phyloP scores from a whole-genome alignment of 1,139 yeast genomes.

The Blastobotrys raffinosifermentans region DNA sequence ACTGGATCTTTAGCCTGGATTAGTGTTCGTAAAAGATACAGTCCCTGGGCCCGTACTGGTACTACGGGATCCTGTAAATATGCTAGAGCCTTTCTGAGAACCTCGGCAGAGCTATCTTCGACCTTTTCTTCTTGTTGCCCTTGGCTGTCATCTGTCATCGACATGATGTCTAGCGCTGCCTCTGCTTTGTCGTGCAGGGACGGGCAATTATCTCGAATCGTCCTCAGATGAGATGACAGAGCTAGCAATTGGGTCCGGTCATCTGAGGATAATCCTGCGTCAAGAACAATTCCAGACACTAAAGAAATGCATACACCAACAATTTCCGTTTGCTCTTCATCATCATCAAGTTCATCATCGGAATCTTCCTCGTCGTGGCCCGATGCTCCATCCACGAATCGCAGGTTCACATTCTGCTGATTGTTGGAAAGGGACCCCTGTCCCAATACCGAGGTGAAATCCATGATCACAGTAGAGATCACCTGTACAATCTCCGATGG shows the following conservation, averaged over 20 bases:
- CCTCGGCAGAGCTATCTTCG: slow-evolving; percentile 13
- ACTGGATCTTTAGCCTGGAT: slow-evolving; percentile 46
- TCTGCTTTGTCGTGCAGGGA: background rate
- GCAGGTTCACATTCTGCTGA: slow-evolving; percentile 10
- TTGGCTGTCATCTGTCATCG: background rate
- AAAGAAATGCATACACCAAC: slow-evolving; percentile 28
- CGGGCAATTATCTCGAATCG: too few species aligned
- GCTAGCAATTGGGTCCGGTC: background rate
- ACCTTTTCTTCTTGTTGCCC: slow-evolving; percentile 4
- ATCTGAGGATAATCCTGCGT: background rate
- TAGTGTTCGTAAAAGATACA: slow-evolving; percentile 57
- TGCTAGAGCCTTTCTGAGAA: slow-evolving; percentile 49
- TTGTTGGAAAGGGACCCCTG: slow-evolving; percentile 10
- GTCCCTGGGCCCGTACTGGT: slow-evolving; percentile 84
- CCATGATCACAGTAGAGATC: slow-evolving; percentile 44
- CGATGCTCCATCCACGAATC: slow-evolving; percentile 11
- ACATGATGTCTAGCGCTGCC: background rate
- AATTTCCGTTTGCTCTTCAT: slow-evolving; percentile 24
- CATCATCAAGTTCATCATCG: slow-evolving; percentile 23
- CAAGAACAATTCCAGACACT: slow-evolving; percentile 18
- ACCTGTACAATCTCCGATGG: slow-evolving; percentile 56
- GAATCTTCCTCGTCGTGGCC: slow-evolving; percentile 25
- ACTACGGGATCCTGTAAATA: slow-evolving; percentile 71
- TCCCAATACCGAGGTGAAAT: slow-evolving; percentile 19
- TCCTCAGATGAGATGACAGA: too few species aligned